Evolutionary conservation across 352 stramenopile genomes (phyloP), one percentile per base, ranked within the genome.

Genomic region (Pythium insidiosum): DNA sequence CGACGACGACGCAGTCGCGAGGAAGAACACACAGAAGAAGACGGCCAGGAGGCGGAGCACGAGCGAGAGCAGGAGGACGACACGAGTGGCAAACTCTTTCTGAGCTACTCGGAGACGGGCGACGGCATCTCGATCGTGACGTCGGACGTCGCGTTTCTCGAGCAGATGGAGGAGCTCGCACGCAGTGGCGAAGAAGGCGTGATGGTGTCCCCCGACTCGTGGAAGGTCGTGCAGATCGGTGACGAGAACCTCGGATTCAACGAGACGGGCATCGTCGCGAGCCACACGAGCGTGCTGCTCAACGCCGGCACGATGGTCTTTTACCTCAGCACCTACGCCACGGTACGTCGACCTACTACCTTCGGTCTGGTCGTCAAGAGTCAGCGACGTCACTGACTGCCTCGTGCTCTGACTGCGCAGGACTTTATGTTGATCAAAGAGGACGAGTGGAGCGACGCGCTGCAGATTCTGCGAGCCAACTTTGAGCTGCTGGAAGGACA

Each of bases 381-480:
- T 20, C 18, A 33, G 13, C 23, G 11, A 31, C 22, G 21, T 44
- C 23, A 44, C 12, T 35, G 38, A 36, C 19, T 45, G 39, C 11
- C 37, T 15, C 7, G 22, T 39, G 20, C 15, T 15, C 11, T 5
- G 36, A 23, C 11, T 19, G 11, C 43, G 6, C 25, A 77, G 66
- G 71, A 84, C 22, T 80, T 78, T 13, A 80, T 84, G 71, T 34
- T 84, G 11, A 78, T 84, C 62, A 84, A 80, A 41, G 71, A 84
- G 39, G 71, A 84, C 56, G 71, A 84, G 48, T 84, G 71, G 71
- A 51, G 63, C 13, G 66, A 77, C 21, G 60, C 71, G 11, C 35
- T 81, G 10, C 50, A 57, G 2, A 74, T 76, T 16, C 45, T 84
- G 22, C 60, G 61, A 11, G 43, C 45, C n/a, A 47, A 79, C 46